Base-by-base conservation (phyloP, 306 rosid genomes). In the Albizia julibrissin region DNA sequence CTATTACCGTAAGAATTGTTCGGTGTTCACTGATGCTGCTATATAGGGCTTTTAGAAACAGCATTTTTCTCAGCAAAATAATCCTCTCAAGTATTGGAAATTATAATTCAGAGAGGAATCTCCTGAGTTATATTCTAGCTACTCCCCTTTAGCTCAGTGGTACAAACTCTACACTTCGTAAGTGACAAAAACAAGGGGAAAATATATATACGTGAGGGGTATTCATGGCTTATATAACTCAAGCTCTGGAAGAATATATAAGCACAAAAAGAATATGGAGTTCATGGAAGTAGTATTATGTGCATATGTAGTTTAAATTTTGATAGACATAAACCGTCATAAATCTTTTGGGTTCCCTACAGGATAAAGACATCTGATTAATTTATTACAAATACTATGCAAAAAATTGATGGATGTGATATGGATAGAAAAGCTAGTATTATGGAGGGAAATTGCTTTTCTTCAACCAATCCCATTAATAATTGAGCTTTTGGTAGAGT, bases 101-200 rank as follows among this genome's bases (percentile, higher is more conserved):
- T 74, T 74, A 16, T 9, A 59, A 69, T 65, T 37, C 29, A 74
- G 29, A 21, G 37, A 75, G 39, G 69, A 75, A 58, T 44, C 80
- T 64, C 80, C 64, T 19, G 62, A 46, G 10, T 65, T 18, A 46
- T 77, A 46, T 77, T 77, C 80, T 43, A 44, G 64, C 80, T 77
- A 58, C 82, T 79, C 37, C 74, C 40, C 58, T 78, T 47, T 74
- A 33, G 68, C 8, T 74, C 31, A n/a, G 50, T 34, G 68, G 68
- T 54, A 46, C 69, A 74, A 47, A 73, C 31, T 37, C 68, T 65
- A 49, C 24, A n/a, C 24, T 80, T 52, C 40, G 18, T 71, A 54
- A 6, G 44, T 74, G 43, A 65, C 61, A 26, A 81, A 50, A 81
- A 6, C 54, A 56, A 24, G 10, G 10, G 59, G 42, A 39, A 31